phyloP scores from a whole-genome alignment of 208 protist genomes.

The Trypanosomatidae sp. region DNA sequence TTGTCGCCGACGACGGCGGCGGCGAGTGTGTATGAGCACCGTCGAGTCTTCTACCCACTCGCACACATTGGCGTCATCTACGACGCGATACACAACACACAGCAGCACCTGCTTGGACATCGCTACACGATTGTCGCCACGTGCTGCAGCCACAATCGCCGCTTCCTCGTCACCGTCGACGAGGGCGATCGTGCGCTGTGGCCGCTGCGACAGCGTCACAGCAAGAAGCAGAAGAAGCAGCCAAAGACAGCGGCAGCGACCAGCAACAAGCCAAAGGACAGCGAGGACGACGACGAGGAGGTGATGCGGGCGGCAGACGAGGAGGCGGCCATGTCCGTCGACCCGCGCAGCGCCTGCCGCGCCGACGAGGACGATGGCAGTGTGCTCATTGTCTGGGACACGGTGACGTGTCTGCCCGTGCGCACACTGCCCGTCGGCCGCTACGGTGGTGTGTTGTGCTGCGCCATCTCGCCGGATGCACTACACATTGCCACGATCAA shows the following conservation, averaged over 20 bases:
- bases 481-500: conserved; percentile 87
- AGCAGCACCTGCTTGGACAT: conserved; percentile 88
- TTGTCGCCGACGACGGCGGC: conserved; percentile 1
- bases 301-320: conserved; percentile 12
- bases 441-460: conserved; percentile 72
- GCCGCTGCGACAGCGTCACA: not conserved
- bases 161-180: conserved; percentile 90
- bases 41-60: conserved; percentile 84
- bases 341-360: conserved; percentile 33
- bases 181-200: conserved; percentile 32
- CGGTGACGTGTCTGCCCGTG: conserved; percentile 64
- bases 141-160: conserved; percentile 65
- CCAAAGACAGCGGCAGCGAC: conserved; percentile 4
- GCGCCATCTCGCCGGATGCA: conserved; percentile 83
- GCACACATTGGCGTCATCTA: conserved; percentile 89
- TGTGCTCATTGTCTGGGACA: conserved; percentile 92
- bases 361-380: conserved; percentile 73
- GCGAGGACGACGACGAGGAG: conserved; percentile 8
- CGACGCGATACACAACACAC: conserved; percentile 73
- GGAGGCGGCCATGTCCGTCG: conserved; percentile 19
- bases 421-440: conserved; percentile 58
- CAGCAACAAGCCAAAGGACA: conserved; percentile 2
- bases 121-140: conserved; percentile 64
- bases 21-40: conserved; percentile 32
- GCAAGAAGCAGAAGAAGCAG: not conserved